phyloP scores from a whole-genome alignment of 2,329 filamentous ascomycete genomes.

The Pseudogymnoascus sp. region DNA sequence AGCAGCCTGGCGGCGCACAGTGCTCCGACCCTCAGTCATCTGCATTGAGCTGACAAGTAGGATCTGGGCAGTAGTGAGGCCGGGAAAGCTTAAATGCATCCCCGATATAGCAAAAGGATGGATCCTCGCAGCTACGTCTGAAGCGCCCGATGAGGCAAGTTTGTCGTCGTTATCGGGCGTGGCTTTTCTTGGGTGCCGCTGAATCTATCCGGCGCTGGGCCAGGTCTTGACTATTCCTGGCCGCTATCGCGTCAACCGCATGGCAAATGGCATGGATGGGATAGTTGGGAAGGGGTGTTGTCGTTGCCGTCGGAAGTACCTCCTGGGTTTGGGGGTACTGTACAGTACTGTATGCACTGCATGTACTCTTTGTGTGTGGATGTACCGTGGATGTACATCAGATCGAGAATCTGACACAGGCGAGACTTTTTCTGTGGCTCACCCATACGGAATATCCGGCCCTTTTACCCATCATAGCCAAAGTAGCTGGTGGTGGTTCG shows the following conservation, averaged over 20 bases:
- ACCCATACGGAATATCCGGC: not conserved
- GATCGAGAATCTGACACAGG: not conserved
- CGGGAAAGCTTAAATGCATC: not conserved
- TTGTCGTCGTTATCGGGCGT: constrained; percentile 2
- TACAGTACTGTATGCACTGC: not conserved
- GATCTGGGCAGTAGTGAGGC: not conserved
- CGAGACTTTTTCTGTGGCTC: not conserved
- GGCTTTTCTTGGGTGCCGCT: not conserved
- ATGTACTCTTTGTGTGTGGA: not conserved
- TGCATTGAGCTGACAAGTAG: not conserved
- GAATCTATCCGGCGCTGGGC: constrained; percentile 4
- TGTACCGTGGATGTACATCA: not conserved
- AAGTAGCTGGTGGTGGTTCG: not conserved
- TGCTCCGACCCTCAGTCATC: not conserved
- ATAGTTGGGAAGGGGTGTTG: not conserved
- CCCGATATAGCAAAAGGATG: not conserved
- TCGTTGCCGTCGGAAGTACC: not conserved
- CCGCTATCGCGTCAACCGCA: constrained; percentile 4
- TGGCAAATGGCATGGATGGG: constrained; percentile 7
- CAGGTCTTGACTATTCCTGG: constrained; percentile 6
- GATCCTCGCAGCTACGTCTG: not conserved
- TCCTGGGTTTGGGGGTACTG: not conserved
- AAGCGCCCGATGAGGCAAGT: not conserved
- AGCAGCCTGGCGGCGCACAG: not conserved
- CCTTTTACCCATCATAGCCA: not conserved